These are phyloP conservation scores for Sclerotinia minor DNA, from an alignment of 2,329 filamentous ascomycete genomes.

Conservation along the genomic window DNA sequence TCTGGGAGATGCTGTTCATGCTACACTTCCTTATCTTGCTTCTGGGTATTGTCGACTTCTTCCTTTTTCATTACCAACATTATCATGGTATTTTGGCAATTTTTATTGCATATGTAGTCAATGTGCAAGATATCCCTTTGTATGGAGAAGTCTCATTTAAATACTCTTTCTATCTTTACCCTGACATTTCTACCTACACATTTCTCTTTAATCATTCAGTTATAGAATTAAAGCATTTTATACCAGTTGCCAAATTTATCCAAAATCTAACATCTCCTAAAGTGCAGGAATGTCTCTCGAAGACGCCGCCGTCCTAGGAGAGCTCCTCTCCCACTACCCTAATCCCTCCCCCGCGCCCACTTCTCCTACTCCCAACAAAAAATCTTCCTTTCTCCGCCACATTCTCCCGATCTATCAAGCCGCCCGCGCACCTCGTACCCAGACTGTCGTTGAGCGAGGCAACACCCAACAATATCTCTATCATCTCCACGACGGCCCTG, in stretches of 20 bases:
- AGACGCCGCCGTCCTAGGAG: slow-evolving; percentile 57
- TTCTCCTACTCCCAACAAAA: slow-evolving; percentile 21
- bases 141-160: background rate
- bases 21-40: slow-evolving; percentile 63
- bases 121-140: background rate
- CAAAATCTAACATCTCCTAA: background rate
- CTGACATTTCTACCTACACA: background rate
- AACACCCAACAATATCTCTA: slow-evolving; percentile 62
- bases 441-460: slow-evolving; percentile 59
- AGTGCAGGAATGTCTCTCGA: slow-evolving; percentile 60
- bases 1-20: slow-evolving; percentile 64
- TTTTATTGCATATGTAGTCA: fast-evolving
- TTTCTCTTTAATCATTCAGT: background rate
- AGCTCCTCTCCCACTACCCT: slow-evolving; percentile 50
- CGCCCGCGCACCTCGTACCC: slow-evolving; percentile 58
- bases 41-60: slow-evolving; percentile 37
- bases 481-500: slow-evolving; percentile 55
- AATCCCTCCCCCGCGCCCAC: background rate
- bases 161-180: background rate
- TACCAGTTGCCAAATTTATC: background rate
- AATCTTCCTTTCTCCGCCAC: slow-evolving; percentile 36
- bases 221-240: background rate
- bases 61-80: background rate
- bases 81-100: background rate
- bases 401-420: slow-evolving; percentile 54